Evolutionary conservation across 2,329 filamentous ascomycete genomes (phyloP).

Genomic region (Anthostomella pinea): DNA sequence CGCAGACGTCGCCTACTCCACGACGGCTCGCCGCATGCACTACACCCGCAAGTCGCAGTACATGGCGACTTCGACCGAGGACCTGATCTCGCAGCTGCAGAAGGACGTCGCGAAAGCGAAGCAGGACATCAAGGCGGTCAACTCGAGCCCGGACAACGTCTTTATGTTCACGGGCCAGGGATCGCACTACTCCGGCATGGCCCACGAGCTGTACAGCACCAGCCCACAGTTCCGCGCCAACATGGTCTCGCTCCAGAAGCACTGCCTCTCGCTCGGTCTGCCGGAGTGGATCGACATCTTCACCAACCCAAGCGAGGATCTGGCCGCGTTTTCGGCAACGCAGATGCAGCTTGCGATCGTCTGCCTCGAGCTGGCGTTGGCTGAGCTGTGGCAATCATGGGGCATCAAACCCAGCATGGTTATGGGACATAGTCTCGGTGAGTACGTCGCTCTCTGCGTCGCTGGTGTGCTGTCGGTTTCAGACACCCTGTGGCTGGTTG

Average conservation of each 20-base stretch:
- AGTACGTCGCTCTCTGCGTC: conserved; percentile 58
- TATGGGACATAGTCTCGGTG: conserved; percentile 51
- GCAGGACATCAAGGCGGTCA: background rate
- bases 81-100: conserved; percentile 7
- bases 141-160: conserved; percentile 4
- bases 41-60: conserved; percentile 7
- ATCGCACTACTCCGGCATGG: conserved; percentile 12
- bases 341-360: conserved; percentile 33
- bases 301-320: conserved; percentile 12
- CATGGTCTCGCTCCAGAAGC: conserved; percentile 2
- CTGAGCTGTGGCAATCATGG: conserved; percentile 35
- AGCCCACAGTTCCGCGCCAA: conserved; percentile 16
- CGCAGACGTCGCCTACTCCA: conserved; percentile 50
- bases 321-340: conserved; percentile 23
- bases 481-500: conserved; percentile 59
- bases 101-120: conserved; percentile 1
- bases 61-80: conserved; percentile 4
- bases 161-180: conserved; percentile 24
- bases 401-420: conserved; percentile 41
- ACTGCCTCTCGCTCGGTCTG: conserved; percentile 19
- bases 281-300: conserved; percentile 40
- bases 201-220: conserved; percentile 11
- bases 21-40: conserved; percentile 46
- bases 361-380: conserved; percentile 36
- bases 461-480: conserved; percentile 56